Conservation (phyloP, 805 yeast genomes). For the Candida sonorensis region DNA sequence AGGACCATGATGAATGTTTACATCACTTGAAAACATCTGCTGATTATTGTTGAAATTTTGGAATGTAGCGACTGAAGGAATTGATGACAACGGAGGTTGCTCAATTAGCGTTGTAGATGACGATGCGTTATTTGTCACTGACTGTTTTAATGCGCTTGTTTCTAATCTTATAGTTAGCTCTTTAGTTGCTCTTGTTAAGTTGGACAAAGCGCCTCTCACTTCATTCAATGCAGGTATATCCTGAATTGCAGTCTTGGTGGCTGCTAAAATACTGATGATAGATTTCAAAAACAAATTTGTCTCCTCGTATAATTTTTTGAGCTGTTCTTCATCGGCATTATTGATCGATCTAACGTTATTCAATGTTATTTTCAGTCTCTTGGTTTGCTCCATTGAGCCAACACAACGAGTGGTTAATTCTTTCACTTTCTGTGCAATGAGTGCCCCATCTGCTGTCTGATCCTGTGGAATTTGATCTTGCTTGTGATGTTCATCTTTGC, state of each 20-base stretch:
- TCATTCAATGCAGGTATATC: conserved; percentile 78
- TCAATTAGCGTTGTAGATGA: conserved; percentile 16
- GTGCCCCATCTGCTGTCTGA: conserved; percentile 6
- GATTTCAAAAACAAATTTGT: conserved; percentile 77
- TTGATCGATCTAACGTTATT: conserved; percentile 34
- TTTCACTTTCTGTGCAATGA: conserved; percentile 56
- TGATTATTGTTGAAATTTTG: too few relatives aligned
- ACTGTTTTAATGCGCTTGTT: conserved; percentile 40
- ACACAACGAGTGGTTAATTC: conserved; percentile 76
- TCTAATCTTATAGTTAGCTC: conserved; percentile 87
- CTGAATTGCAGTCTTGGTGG: conserved; percentile 74
- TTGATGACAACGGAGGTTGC: conserved; percentile 30
- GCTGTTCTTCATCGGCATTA: conserved; percentile 35
- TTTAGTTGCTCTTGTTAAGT: conserved; percentile 80
- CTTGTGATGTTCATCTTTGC: conserved; percentile 22
- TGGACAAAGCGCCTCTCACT: conserved; percentile 71
- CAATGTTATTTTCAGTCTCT: conserved; percentile 51
- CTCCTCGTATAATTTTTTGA: conserved; percentile 75
- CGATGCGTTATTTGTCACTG: conserved; percentile 18
- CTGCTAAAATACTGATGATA: conserved; percentile 74
- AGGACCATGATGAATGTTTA: conserved; percentile 8
- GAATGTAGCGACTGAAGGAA: conserved; percentile 29
- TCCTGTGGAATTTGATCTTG: conserved; percentile 1
- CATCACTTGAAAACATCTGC: too few relatives aligned
- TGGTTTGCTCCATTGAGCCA: conserved; percentile 76